Base-by-base conservation (phyloP, 108 stramenopile species). In the Skeletonema potamos region DNA sequence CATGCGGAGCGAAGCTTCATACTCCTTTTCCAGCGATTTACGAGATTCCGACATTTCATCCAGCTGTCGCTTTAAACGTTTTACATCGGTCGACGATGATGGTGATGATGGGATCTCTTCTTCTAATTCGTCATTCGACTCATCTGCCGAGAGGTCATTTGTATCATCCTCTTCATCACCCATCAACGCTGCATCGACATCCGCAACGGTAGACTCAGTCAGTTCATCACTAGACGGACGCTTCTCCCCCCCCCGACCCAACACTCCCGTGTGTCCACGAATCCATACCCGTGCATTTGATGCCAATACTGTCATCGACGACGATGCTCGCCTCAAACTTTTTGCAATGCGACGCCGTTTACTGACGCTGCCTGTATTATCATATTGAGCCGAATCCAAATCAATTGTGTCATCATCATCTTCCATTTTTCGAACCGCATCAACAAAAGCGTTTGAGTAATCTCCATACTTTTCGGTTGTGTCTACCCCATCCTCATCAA, bases 1-100 rank as follows among this genome's bases (percentile, higher is more conserved):
- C 77, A 79, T 72, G 15, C 70, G 70, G 20, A 79, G 61, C 1
- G 77, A 72, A 30, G 77, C 77, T 55, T 79, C 77, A 39, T 72
- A 79, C 30, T 79, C 77, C 30, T 67, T 58, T 34, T 79, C 70
- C 3, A 79, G 70, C n/a, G 66, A 67, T 29, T 65, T 30, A 27
- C 67, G 70, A 33, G 70, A 67, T 10, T 72, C 66, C 0, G 59
- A 30, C n/a, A 79, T 29, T 20, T 37, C 24, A 30, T 72, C 66
- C 17, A 79, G 17, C 41, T 72, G 60, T 32, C 33, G 65, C 58
- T 63, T 32, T 9, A 79, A 64, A 20, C 37, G 48, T 26, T 28
- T 30, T 0, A 64, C 37, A 30, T 71, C 32, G 28, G 48, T 18
- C 39, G 27, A 27, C 13, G n/a, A 48, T 5, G 30, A 27, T 36